Percentiles rank a stretch among this genome's conserved stretches.
Evolutionary conservation across 2,329 filamentous ascomycete species (phyloP).

Genomic region (Triangularia setosa): DNA sequence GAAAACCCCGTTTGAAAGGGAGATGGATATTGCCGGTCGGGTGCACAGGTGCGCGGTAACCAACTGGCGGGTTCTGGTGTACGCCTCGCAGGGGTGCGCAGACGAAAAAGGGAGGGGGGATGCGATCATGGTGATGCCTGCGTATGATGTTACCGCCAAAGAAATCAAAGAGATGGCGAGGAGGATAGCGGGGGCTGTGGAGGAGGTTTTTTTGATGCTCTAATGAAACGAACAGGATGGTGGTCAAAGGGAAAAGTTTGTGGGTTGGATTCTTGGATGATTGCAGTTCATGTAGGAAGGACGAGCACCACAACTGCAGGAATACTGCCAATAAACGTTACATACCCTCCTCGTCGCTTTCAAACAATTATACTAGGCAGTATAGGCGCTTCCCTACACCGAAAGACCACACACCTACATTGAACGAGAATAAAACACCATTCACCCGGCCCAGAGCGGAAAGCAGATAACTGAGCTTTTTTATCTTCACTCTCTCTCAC

Average conservation of each 20-base stretch:
- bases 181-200: constrained; percentile 15
- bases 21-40: constrained; percentile 15
- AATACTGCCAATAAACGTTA: too few species aligned
- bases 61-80: constrained; percentile 53
- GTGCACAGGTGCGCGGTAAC: constrained; percentile 28
- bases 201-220: constrained; percentile 11
- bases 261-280: neutral
- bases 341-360: too few species aligned
- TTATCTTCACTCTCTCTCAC: neutral
- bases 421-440: too few species aligned
- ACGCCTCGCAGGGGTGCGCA: constrained; percentile 53
- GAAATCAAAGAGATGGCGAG: constrained; percentile 52
- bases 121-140: constrained; percentile 58
- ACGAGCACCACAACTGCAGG: too few species aligned
- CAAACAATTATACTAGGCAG: too few species aligned
- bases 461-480: neutral
- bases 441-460: neutral
- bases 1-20: constrained; percentile 23
- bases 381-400: too few species aligned
- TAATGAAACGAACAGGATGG: neutral
- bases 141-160: constrained; percentile 52
- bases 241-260: neutral
- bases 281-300: neutral
- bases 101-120: constrained; percentile 53
- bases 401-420: too few species aligned